Conservation (phyloP, 805 yeast genomes). For the Wickerhamomyces bisporus region DNA sequence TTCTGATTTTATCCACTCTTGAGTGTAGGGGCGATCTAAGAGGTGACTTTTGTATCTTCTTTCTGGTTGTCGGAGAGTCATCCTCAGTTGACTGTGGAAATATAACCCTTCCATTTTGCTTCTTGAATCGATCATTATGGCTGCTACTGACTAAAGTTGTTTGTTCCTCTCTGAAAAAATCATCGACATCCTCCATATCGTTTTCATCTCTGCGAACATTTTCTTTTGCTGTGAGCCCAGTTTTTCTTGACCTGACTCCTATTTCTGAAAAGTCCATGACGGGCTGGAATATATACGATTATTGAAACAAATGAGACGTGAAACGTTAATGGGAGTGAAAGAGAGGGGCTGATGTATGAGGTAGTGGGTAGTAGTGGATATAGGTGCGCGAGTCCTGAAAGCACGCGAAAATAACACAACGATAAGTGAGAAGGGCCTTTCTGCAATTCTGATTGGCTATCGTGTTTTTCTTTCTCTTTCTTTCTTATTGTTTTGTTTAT, state of each 20-base stretch:
- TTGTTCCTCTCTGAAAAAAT: conserved; percentile 55
- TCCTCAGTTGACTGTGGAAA: conserved; percentile 5
- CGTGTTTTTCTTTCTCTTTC: too few relatives aligned
- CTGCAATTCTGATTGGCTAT: too few relatives aligned
- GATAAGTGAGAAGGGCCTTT: too few relatives aligned
- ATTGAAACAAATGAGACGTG: too few relatives aligned
- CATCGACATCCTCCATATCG: conserved; percentile 66
- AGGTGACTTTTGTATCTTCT: conserved; percentile 6
- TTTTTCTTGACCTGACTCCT: conserved; percentile 63
- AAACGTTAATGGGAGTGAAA: not conserved
- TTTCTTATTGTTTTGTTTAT: too few relatives aligned
- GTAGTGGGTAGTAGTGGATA: too few relatives aligned
- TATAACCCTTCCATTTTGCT: conserved; percentile 10
- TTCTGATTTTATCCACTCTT: conserved; percentile 2
- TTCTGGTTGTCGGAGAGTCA: conserved; percentile 11
- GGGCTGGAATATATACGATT: too few relatives aligned
- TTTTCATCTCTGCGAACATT: conserved; percentile 49
- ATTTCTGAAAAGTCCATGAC: conserved; percentile 38
- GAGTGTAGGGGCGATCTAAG: conserved; percentile 16
- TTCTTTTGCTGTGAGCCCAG: conserved; percentile 48
- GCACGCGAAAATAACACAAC: not conserved
- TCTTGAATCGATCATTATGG: conserved; percentile 12
- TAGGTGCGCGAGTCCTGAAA: too few relatives aligned
- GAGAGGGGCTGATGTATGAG: too few relatives aligned
- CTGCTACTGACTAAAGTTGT: conserved; percentile 10